Base-by-base conservation (phyloP, 768 basidiomycete genomes). In the Thelephora ganbajun region DNA sequence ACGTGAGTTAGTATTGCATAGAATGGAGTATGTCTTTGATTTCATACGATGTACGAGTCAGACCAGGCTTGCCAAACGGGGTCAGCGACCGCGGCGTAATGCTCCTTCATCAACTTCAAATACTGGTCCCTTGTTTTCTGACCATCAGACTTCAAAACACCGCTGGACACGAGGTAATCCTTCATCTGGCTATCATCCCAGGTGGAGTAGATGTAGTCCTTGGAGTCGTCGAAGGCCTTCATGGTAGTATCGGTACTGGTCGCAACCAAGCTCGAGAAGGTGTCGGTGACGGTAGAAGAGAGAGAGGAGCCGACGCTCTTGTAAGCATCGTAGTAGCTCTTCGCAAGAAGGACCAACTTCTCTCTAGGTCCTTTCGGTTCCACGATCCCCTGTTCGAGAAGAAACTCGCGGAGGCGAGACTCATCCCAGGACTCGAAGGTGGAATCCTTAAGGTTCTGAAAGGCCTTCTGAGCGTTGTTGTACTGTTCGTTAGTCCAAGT, bases 31-130 rank as follows among this genome's bases (percentile, higher is more conserved):
- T 46, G 33, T 13, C 19, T 35, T 44, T 11, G 19, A 45, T 4
- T 20, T 60, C 79, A 44, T 51, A 85, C 84, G 45, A 92, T 77
- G 60, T 87, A 85, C 2, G 78, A 81, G 59, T 87, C 83, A 47
- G 80, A 81, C 93, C 94, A 98, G 2, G 79, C 75, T 18, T 86
- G 69, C 78, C 86, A 98, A 34, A 83, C 62, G 2, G 84, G 83
- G 48, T 72, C 65, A 18, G 77, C 58, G 5, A 76, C 69, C 44
- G 70, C 68, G 35, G 74, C 75, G 59, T 90, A 92, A 0, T 78
- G 70, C 30, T 77, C 69, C 34, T 72, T 69, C 74, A 91, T 83
- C 58, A 83, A 69, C 11, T 66, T 66, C 33, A 86, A 60, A 33
- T 96, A 62, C 54, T 94, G 80, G 6, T 77, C 72, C 37, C 77